Evolutionary conservation across 768 basidiomycete species (phyloP).

Genomic region (Termitomyces sp.): DNA sequence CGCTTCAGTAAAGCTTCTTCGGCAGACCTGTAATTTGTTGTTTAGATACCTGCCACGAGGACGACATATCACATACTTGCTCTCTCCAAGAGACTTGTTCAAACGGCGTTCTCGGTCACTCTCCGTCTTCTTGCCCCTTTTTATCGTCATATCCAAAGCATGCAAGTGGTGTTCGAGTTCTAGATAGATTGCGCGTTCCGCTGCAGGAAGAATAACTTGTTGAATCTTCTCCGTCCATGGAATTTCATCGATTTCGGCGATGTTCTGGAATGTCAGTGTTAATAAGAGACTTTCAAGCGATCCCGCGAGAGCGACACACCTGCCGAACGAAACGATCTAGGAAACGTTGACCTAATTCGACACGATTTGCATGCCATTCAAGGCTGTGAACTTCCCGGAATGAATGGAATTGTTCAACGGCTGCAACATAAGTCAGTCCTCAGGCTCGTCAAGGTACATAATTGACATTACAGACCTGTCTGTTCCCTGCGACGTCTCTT

Average conservation of each 20-base stretch:
- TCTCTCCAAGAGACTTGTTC: slow-evolving; percentile 81
- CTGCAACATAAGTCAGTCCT: slow-evolving; percentile 29
- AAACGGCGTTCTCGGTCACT: slow-evolving; percentile 89
- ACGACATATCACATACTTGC: slow-evolving; percentile 51
- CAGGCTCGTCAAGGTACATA: slow-evolving; percentile 10
- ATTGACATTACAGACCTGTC: slow-evolving; percentile 48
- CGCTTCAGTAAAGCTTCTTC: slow-evolving; percentile 93
- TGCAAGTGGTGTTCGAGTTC: slow-evolving; percentile 92
- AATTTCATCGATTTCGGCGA: slow-evolving; percentile 96
- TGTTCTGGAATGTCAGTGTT: slow-evolving; percentile 49
- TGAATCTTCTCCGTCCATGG: slow-evolving; percentile 64
- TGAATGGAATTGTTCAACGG: slow-evolving; percentile 90
- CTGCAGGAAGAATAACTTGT: slow-evolving; percentile 75
- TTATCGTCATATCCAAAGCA: slow-evolving; percentile 83
- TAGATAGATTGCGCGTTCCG: slow-evolving; percentile 91
- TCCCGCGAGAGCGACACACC: slow-evolving; percentile 29
- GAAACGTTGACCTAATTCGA: slow-evolving; percentile 77
- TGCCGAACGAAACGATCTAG: slow-evolving; percentile 80
- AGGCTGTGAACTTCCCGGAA: slow-evolving; percentile 91
- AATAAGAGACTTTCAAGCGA: slow-evolving; percentile 4
- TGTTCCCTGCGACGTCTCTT: slow-evolving; percentile 81
- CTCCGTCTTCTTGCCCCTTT: slow-evolving; percentile 57
- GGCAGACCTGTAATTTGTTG: slow-evolving; percentile 50
- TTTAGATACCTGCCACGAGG: not conserved
- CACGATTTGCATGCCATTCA: slow-evolving; percentile 90